Conservation (phyloP, 345 rosid species). For the Citrus sp. region DNA sequence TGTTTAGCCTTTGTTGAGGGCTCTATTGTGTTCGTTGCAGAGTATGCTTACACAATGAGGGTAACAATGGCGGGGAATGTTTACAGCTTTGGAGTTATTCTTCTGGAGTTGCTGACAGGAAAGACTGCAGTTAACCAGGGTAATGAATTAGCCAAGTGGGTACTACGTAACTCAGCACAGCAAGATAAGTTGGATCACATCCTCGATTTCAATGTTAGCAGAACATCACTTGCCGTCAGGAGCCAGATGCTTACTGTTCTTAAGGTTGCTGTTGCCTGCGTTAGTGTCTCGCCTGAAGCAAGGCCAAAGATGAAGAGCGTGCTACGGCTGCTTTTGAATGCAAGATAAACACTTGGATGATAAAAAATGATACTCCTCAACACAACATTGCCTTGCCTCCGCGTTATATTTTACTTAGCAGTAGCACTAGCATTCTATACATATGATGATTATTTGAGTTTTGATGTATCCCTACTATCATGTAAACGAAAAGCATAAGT, state of each 20-base stretch:
- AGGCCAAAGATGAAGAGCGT: constrained; percentile 90
- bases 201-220: constrained; percentile 63
- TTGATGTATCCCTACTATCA: background rate
- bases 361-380: background rate
- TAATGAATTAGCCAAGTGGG: constrained; percentile 78
- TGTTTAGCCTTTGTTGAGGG: background rate
- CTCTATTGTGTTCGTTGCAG: constrained; percentile 32
- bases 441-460: background rate
- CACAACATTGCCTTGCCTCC: background rate
- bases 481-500: background rate
- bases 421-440: background rate
- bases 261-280: constrained; percentile 70
- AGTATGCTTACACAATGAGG: constrained; percentile 94
- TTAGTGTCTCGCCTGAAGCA: constrained; percentile 52
- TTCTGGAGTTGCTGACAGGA: constrained; percentile 83
- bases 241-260: constrained; percentile 79
- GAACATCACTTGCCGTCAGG: constrained; percentile 48
- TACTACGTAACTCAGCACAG: constrained; percentile 38
- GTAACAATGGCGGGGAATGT: constrained; percentile 79
- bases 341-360: constrained; percentile 29
- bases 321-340: constrained; percentile 62
- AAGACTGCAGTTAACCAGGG: constrained; percentile 72
- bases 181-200: constrained; percentile 53
- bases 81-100: constrained; percentile 75
- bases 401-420: background rate